These are phyloP conservation scores for Diplodia intermedia DNA, from an alignment of 2,329 filamentous ascomycete species.

Conservation along the genomic window DNA sequence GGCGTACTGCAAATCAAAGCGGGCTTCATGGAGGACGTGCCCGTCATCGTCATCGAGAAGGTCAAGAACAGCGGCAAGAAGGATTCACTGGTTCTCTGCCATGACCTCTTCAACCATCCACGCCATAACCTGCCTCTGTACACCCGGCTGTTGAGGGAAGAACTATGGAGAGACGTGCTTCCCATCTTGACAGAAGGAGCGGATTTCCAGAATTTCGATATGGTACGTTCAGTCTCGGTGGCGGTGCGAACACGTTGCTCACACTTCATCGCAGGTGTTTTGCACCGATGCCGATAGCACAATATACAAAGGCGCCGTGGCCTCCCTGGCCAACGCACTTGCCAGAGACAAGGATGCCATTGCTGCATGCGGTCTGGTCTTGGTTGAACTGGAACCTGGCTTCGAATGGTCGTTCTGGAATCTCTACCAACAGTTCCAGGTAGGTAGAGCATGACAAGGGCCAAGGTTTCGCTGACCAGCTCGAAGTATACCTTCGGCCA, in stretches of 20 bases:
- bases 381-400: constrained; percentile 38
- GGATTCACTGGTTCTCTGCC: constrained; percentile 38
- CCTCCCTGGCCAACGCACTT: constrained; percentile 36
- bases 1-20: constrained; percentile 36
- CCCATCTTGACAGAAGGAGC: constrained; percentile 34
- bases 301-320: constrained; percentile 38
- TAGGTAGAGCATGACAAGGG: constrained; percentile 6
- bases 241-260: not conserved
- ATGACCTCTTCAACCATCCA: constrained; percentile 39
- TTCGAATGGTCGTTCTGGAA: constrained; percentile 39
- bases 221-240: constrained; percentile 13
- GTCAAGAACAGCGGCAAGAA: constrained; percentile 38
- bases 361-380: constrained; percentile 37
- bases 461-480: not conserved
- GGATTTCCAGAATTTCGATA: constrained; percentile 36
- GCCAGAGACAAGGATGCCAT: constrained; percentile 37
- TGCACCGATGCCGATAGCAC: constrained; percentile 39
- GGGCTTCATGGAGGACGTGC: constrained; percentile 39
- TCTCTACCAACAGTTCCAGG: constrained; percentile 39
- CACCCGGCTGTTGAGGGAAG: constrained; percentile 34
- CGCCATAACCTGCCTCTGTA: constrained; percentile 35
- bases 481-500: constrained; percentile 37
- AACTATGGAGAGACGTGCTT: constrained; percentile 37
- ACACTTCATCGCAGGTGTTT: constrained; percentile 31
- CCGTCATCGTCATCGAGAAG: constrained; percentile 38